These are phyloP conservation scores for Aspergillus pseudonomiae DNA, from an alignment of 2,329 filamentous ascomycete genomes.

Conservation along the genomic window DNA sequence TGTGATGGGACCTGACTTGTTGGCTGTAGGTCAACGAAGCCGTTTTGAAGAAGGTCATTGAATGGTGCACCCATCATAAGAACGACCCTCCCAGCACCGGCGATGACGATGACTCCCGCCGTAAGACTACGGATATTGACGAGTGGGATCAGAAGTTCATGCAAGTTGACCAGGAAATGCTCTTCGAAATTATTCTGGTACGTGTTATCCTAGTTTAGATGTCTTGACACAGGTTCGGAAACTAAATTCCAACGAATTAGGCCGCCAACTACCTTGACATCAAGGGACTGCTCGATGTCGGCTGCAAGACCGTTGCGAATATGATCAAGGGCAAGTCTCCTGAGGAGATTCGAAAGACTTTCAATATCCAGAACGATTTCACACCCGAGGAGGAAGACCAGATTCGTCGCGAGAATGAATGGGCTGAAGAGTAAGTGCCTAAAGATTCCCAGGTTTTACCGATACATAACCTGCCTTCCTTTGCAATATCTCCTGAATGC, in stretches of 20 bases:
- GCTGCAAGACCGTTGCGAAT: conserved; percentile 99
- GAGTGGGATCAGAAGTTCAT: conserved; percentile 99
- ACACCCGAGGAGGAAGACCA: conserved; percentile 99
- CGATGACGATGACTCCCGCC: conserved; percentile 90
- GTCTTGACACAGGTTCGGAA: background rate
- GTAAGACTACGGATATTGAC: conserved; percentile 98
- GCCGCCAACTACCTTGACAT: conserved; percentile 99
- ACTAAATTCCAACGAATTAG: conserved; percentile 47
- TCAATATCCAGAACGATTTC: conserved; percentile 99
- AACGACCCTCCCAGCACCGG: conserved; percentile 78
- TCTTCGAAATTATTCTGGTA: conserved; percentile 98
- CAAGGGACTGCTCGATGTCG: conserved; percentile 95
- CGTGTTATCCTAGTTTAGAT: conserved; percentile 36
- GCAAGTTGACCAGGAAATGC: conserved; percentile 99
- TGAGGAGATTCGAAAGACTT: conserved; percentile 98
- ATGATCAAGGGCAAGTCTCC: conserved; percentile 99
- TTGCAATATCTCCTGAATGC: background rate
- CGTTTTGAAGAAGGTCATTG: conserved; percentile 92
- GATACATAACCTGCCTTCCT: background rate
- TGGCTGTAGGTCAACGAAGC: conserved; percentile 78
- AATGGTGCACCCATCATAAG: conserved; percentile 97
- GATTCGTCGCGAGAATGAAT: conserved; percentile 89
- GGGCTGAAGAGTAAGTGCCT: conserved; percentile 72
- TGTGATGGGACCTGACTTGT: conserved; percentile 3
- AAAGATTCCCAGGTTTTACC: background rate